These are phyloP conservation scores for Saprolegnia diclina DNA, from an alignment of 352 stramenopile genomes.

Conservation along the genomic window DNA sequence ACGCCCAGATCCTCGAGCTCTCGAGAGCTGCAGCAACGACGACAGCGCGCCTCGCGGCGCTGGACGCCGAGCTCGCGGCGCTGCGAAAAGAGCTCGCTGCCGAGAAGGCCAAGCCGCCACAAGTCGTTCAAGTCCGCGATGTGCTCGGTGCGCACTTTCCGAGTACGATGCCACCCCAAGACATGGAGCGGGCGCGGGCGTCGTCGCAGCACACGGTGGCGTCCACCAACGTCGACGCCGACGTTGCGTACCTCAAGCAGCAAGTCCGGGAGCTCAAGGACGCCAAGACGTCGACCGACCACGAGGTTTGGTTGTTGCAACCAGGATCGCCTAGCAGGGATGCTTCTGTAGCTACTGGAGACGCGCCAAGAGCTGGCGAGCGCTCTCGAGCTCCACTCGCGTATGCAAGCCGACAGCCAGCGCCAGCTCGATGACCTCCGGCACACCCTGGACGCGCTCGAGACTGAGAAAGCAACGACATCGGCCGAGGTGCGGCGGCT, in stretches of 20 bases:
- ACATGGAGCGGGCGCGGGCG: neutral
- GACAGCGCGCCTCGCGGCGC: neutral
- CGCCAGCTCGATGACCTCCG: slow-evolving; percentile 7
- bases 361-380: neutral
- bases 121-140: slow-evolving; percentile 1
- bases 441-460: neutral
- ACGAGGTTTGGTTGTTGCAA: neutral
- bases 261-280: slow-evolving; percentile 23
- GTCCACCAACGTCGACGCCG: slow-evolving; percentile 6
- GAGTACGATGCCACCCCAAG: slow-evolving; percentile 1
- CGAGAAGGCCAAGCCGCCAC: neutral
- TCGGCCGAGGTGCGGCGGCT: neutral
- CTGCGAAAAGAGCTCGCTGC: neutral
- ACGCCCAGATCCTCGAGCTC: neutral
- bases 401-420: slow-evolving; percentile 22
- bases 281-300: neutral
- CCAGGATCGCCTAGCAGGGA: no score
- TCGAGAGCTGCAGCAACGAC: neutral
- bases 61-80: neutral
- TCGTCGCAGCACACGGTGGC: neutral
- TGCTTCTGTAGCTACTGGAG: neutral
- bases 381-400: slow-evolving; percentile 10
- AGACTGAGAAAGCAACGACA: neutral
- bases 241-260: slow-evolving; percentile 24
- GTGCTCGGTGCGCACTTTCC: slow-evolving; percentile 18